These are phyloP conservation scores for Annona squamosa DNA, from an alignment of 164 flowering plant genomes.

Conservation along the genomic window DNA sequence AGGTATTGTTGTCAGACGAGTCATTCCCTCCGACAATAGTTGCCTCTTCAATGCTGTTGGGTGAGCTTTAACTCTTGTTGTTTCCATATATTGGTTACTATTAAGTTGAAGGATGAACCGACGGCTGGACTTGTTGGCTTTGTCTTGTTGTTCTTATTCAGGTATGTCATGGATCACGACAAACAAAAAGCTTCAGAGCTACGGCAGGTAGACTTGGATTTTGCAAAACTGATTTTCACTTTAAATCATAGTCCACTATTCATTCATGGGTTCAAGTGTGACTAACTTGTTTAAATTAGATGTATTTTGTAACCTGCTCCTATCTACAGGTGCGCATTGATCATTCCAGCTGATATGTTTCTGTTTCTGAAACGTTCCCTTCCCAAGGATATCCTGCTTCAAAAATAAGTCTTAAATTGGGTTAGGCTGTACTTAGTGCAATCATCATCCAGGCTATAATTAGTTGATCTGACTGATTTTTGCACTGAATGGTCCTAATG, in stretches of 20 bases:
- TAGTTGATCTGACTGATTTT: no score
- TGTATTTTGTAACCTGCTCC: not conserved
- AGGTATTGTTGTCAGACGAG: conserved; percentile 71
- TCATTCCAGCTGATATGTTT: no score
- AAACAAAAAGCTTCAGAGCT: conserved; percentile 70
- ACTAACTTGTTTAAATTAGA: not conserved
- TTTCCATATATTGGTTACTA: not conserved
- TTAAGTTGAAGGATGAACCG: not conserved
- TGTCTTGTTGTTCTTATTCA: conserved; percentile 19
- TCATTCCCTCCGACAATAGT: conserved; percentile 96
- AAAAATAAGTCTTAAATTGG: no score
- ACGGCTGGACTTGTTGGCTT: not conserved
- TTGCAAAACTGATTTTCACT: not conserved
- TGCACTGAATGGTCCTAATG: no score
- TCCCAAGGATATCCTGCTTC: no score
- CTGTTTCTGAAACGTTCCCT: no score
- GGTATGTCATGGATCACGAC: conserved; percentile 96
- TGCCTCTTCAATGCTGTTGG: conserved; percentile 98
- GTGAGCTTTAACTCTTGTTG: conserved; percentile 25
- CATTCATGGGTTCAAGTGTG: not conserved
- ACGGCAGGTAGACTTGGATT: conserved; percentile 61
- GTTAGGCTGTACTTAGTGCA: no score
- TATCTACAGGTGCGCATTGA: not conserved
- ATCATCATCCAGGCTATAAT: no score
- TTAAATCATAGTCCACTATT: not conserved